These are phyloP conservation scores for Dioscorea cayenensis DNA, from an alignment of 116 monocot species.

Conservation along the genomic window DNA sequence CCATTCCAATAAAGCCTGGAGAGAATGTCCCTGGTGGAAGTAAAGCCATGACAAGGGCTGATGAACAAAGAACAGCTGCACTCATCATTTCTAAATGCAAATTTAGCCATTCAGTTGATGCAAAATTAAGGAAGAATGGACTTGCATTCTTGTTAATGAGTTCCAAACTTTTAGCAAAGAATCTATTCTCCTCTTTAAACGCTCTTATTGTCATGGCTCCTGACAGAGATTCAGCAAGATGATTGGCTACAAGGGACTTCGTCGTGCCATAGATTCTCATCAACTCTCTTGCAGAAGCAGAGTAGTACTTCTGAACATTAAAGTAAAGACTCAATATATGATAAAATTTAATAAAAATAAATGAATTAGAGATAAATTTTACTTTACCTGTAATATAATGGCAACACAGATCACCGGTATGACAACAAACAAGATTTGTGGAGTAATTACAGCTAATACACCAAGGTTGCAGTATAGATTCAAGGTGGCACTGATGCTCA, in stretches of 20 bases:
- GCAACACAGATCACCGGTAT: constrained; percentile 58
- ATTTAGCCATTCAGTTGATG: constrained; percentile 62
- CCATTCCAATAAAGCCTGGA: constrained; percentile 57
- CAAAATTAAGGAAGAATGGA: constrained; percentile 45
- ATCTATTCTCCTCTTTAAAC: constrained; percentile 41
- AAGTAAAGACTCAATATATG: neutral
- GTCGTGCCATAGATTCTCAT: constrained; percentile 40
- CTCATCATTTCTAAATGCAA: constrained; percentile 38
- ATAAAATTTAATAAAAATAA: too few species aligned
- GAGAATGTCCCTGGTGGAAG: constrained; percentile 40
- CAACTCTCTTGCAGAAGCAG: constrained; percentile 49
- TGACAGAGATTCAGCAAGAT: constrained; percentile 56
- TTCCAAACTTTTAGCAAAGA: constrained; percentile 27
- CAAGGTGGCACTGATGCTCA: constrained; percentile 46
- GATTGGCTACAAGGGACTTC: constrained; percentile 54
- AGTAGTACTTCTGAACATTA: constrained; percentile 44
- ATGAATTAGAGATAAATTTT: neutral
- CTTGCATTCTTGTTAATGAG: constrained; percentile 36
- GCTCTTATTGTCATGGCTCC: constrained; percentile 56
- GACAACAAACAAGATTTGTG: constrained; percentile 63
- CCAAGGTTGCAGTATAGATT: constrained; percentile 69
- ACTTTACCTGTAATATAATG: constrained; percentile 62
- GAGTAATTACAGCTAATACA: constrained; percentile 57
- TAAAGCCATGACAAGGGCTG: constrained; percentile 2
- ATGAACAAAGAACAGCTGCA: constrained; percentile 2